These are phyloP conservation scores for Eruca vesicaria DNA, from an alignment of 441 rosid genomes.

Conservation along the genomic window DNA sequence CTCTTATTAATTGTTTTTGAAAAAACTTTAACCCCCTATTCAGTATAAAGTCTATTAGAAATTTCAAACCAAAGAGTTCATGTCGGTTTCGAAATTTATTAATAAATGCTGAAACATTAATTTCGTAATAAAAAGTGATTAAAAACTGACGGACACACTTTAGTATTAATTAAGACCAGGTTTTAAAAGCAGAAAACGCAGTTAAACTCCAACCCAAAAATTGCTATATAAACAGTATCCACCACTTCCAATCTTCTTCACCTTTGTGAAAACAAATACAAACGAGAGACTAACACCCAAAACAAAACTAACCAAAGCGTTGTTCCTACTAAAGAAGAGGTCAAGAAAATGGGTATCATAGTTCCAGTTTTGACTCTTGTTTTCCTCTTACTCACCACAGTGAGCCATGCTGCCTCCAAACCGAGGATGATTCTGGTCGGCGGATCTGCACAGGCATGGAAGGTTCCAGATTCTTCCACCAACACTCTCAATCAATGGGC, in stretches of 20 bases:
- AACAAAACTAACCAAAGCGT: not conserved
- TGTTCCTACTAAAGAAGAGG: conserved; percentile 2
- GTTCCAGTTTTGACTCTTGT: conserved; percentile 29
- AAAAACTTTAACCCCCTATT: not conserved
- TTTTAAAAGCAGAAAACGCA: not conserved
- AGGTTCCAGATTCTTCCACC: conserved; percentile 38
- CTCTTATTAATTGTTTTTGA: not conserved
- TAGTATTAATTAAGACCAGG: conserved; percentile 2
- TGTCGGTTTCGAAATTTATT: not conserved
- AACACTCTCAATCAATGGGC: conserved; percentile 51
- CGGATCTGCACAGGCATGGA: conserved; percentile 43
- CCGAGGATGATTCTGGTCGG: conserved; percentile 44
- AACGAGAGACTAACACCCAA: conserved; percentile 6
- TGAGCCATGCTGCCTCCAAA: conserved; percentile 25
- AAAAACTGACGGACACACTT: conserved; percentile 4
- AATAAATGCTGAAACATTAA: not conserved
- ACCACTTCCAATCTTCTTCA: conserved; percentile 20
- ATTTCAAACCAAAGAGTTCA: not conserved
- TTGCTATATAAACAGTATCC: conserved; percentile 26
- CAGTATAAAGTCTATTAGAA: not conserved
- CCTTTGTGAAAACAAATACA: not conserved
- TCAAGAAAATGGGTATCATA: conserved; percentile 11
- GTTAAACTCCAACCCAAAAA: conserved; percentile 12
- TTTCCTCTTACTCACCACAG: conserved; percentile 26
- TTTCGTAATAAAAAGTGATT: not conserved